Evolutionary conservation across 2,329 filamentous ascomycete genomes (phyloP).

Genomic region (Epichloe amarillans): DNA sequence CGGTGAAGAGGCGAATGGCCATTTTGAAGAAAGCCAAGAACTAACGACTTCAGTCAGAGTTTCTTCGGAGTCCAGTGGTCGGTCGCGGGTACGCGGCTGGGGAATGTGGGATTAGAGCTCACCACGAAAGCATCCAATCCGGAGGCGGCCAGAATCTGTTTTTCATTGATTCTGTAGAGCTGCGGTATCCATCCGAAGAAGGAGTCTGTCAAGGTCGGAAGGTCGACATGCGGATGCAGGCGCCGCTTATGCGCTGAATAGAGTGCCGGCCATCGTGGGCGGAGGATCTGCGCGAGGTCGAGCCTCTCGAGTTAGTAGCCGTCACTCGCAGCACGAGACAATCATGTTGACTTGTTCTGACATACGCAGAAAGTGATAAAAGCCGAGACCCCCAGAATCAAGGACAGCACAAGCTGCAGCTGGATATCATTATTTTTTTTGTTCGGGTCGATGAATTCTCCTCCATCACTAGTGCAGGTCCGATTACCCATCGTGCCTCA

Average conservation of each 20-base stretch:
- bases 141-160: conserved; percentile 78
- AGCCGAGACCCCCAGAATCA: conserved; percentile 50
- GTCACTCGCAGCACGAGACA: background rate
- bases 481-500: conserved; percentile 3
- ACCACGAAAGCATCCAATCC: conserved; percentile 91
- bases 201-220: conserved; percentile 70
- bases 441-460: conserved; percentile 12
- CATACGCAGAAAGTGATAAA: conserved; percentile 64
- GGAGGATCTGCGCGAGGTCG: conserved; percentile 47
- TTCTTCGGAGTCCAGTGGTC: background rate
- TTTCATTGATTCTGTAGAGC: conserved; percentile 72
- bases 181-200: conserved; percentile 90
- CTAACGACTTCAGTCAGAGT: conserved; percentile 17
- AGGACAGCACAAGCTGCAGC: conserved; percentile 61
- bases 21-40: conserved; percentile 95
- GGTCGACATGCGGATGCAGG: conserved; percentile 39
- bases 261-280: conserved; percentile 80
- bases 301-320: background rate
- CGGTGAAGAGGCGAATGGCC: conserved; percentile 68
- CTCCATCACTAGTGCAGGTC: conserved; percentile 5
- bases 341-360: conserved; percentile 15
- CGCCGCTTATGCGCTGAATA: conserved; percentile 82
- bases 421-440: conserved; percentile 29
- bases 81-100: background rate
- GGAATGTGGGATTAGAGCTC: conserved; percentile 17